Conservation (phyloP, 1,284 basidiomycete species). For the Moesziomyces globuligerus region DNA sequence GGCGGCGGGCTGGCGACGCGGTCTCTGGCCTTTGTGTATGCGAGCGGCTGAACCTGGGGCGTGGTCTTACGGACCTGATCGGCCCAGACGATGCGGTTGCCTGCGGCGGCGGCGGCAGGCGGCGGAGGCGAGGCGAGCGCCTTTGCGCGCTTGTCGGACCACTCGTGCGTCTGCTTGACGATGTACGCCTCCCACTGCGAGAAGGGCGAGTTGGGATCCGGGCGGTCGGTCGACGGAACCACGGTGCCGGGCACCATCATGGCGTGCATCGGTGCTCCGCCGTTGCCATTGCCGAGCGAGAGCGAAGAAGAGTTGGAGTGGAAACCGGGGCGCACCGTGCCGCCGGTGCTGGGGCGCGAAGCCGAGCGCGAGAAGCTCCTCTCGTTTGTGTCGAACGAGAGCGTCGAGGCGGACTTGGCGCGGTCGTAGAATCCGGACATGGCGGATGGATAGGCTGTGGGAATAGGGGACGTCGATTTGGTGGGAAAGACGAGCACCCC, state of each 20-base stretch:
- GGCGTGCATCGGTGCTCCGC: slow-evolving; percentile 33
- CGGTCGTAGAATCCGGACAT: slow-evolving; percentile 27
- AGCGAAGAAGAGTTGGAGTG: slow-evolving; percentile 16
- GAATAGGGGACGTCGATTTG: neutral
- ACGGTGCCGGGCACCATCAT: slow-evolving; percentile 39
- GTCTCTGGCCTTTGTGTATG: slow-evolving; percentile 37
- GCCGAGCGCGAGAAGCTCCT: slow-evolving; percentile 8
- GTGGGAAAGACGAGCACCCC: too few relatives aligned
- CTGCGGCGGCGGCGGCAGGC: neutral
- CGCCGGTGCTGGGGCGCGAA: neutral
- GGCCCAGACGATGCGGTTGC: slow-evolving; percentile 35
- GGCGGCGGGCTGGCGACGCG: slow-evolving; percentile 26
- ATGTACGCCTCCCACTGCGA: slow-evolving; percentile 48
- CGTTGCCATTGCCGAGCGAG: slow-evolving; percentile 10
- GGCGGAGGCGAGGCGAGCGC: slow-evolving; percentile 6
- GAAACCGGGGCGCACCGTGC: neutral
- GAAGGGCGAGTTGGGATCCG: slow-evolving; percentile 24
- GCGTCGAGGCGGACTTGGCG: slow-evolving; percentile 6
- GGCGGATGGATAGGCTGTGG: neutral
- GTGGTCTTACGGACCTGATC: slow-evolving; percentile 33
- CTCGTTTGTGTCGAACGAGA: slow-evolving; percentile 15
- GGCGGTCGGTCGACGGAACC: slow-evolving; percentile 19
- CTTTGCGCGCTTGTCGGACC: slow-evolving; percentile 25
- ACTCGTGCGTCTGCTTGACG: slow-evolving; percentile 30
- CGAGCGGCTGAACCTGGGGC: slow-evolving; percentile 20